Conservation (phyloP, 768 basidiomycete genomes). For the Hemileccinum impolitum region DNA sequence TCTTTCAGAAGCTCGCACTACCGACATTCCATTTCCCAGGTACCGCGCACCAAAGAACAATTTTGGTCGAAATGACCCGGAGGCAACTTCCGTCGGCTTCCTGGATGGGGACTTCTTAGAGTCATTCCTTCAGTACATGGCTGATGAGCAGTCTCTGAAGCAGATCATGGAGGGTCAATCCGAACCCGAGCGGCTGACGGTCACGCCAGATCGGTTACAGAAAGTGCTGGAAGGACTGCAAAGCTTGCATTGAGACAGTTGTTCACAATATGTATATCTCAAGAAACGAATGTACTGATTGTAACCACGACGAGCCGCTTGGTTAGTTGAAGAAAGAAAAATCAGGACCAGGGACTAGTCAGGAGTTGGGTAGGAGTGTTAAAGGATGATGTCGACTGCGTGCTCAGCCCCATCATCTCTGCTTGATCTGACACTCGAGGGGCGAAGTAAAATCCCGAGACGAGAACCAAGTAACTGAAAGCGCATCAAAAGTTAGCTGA, state of each 20-base stretch:
- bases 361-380: conserved; percentile 7
- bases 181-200: conserved; percentile 54
- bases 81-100: conserved; percentile 64
- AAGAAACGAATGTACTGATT: conserved; percentile 17
- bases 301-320: conserved; percentile 5
- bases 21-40: conserved; percentile 35
- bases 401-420: conserved; percentile 8
- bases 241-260: conserved; percentile 46
- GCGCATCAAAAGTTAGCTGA: neutral
- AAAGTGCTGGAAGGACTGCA: conserved; percentile 49
- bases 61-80: conserved; percentile 55
- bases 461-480: conserved; percentile 83
- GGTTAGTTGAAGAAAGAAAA: conserved; percentile 4
- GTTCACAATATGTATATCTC: conserved; percentile 11
- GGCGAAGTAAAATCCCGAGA: conserved; percentile 91
- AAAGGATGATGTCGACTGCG: conserved; percentile 4
- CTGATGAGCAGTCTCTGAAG: conserved; percentile 40
- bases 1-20: neutral
- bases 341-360: conserved; percentile 13
- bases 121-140: conserved; percentile 46
- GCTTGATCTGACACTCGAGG: conserved; percentile 39
- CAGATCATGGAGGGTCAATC: conserved; percentile 55
- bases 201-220: conserved; percentile 36
- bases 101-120: conserved; percentile 88
- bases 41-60: conserved; percentile 66